A percentile compares a stretch with the other conserved stretches of the same genome.
Evolutionary conservation across 1,139 yeast species (phyloP).

Genomic region (Yamadazyma membranifaciens): DNA sequence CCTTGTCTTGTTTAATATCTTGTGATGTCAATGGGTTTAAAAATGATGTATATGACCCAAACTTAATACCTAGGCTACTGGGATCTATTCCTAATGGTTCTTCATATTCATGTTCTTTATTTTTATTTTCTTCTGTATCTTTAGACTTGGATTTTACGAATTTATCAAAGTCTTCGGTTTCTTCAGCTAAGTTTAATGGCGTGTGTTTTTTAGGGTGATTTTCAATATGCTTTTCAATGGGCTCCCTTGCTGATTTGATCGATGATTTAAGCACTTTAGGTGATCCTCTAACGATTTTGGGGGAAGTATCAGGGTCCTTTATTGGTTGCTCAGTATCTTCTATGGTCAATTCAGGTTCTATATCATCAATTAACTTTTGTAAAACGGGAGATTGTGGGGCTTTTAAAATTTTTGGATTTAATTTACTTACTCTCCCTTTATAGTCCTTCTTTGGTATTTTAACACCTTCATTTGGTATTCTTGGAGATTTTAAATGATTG

Average conservation of each 20-base stretch:
- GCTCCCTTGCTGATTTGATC: background rate
- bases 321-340: background rate
- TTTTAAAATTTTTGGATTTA: constrained; percentile 2
- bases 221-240: background rate
- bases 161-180: constrained; percentile 23
- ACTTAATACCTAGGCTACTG: constrained; percentile 23
- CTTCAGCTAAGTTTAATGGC: constrained; percentile 18
- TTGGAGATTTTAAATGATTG: background rate
- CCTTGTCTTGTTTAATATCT: constrained; percentile 8
- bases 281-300: background rate
- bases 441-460: background rate
- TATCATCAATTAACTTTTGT: constrained; percentile 10
- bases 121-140: background rate
- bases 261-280: background rate
- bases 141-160: constrained; percentile 11
- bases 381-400: constrained; percentile 1
- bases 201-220: background rate
- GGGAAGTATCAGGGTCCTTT: background rate
- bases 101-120: background rate
- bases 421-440: background rate
- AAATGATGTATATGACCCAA: constrained; percentile 16
- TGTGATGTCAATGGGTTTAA: constrained; percentile 14
- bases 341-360: constrained; percentile 7
- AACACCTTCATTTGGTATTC: background rate
- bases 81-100: background rate